These are phyloP conservation scores for Aspergillus heteromorphus DNA, from an alignment of 495 filamentous ascomycete genomes.

Conservation along the genomic window DNA sequence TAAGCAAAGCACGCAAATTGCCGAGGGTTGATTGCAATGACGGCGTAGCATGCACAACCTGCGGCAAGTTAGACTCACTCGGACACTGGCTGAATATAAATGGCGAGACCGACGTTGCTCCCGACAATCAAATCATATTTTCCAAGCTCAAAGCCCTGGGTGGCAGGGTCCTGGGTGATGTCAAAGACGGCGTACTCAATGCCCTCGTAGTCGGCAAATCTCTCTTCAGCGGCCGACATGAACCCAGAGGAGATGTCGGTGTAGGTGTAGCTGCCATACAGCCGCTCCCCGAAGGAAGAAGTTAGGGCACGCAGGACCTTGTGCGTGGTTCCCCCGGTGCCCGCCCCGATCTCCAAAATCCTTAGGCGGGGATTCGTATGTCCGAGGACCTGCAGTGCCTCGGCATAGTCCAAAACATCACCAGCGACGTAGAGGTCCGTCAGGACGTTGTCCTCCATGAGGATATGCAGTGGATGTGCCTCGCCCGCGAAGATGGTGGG, in stretches of 20 bases:
- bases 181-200: slow-evolving; percentile 44
- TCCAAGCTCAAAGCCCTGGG: slow-evolving; percentile 43
- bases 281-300: slow-evolving; percentile 6
- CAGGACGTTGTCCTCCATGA: slow-evolving; percentile 21
- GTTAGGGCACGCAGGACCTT: slow-evolving; percentile 18
- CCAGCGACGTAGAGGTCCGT: slow-evolving; percentile 20
- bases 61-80: neutral
- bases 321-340: slow-evolving; percentile 34
- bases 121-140: slow-evolving; percentile 51
- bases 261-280: slow-evolving; percentile 27
- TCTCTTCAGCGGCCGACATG: slow-evolving; percentile 42
- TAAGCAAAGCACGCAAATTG: slow-evolving; percentile 31
- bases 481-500: slow-evolving; percentile 4
- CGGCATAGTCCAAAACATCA: slow-evolving; percentile 3
- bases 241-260: slow-evolving; percentile 45
- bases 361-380: slow-evolving; percentile 34
- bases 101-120: no score
- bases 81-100: no score
- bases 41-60: slow-evolving; percentile 42
- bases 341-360: slow-evolving; percentile 45
- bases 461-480: slow-evolving; percentile 22
- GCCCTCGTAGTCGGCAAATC: slow-evolving; percentile 28
- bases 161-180: slow-evolving; percentile 39
- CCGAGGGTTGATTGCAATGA: slow-evolving; percentile 31
- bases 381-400: slow-evolving; percentile 19